A percentile compares a stretch with the other conserved stretches of the same genome.
Conservation (phyloP, 2,329 filamentous ascomycete genomes). For the Nannizzia gypsea region DNA sequence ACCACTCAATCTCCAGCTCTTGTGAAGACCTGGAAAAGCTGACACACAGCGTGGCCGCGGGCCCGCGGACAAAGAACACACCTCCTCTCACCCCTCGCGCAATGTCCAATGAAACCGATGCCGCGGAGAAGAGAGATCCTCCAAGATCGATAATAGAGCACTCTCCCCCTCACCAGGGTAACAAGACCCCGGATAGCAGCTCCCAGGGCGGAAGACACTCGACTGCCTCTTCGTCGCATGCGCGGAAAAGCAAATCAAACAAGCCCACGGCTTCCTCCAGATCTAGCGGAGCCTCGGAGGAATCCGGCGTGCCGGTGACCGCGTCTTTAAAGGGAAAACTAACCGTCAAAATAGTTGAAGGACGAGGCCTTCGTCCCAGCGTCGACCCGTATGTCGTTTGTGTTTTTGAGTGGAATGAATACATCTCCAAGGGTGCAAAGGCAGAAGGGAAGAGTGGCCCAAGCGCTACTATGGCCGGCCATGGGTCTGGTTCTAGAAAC, state of each 20-base stretch:
- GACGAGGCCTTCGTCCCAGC: slow-evolving; percentile 66
- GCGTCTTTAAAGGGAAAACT: slow-evolving; percentile 74
- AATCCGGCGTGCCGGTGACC: slow-evolving; percentile 45
- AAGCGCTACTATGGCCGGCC: slow-evolving; percentile 25
- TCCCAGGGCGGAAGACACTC: slow-evolving; percentile 14
- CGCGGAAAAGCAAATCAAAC: not conserved
- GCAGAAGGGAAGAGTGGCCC: slow-evolving; percentile 43
- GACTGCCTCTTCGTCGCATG: not conserved
- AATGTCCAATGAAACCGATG: slow-evolving; percentile 52
- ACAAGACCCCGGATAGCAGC: slow-evolving; percentile 13
- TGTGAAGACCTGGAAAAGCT: slow-evolving; percentile 50
- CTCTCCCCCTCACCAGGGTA: not conserved
- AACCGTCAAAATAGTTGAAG: slow-evolving; percentile 78
- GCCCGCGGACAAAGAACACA: slow-evolving; percentile 66
- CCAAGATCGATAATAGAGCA: not conserved
- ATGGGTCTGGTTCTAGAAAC: not conserved
- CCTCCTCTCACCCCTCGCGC: slow-evolving; percentile 82
- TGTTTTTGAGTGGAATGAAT: slow-evolving; percentile 91
- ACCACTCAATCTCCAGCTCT: slow-evolving; percentile 27
- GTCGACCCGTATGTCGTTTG: slow-evolving; percentile 90
- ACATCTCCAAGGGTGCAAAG: slow-evolving; percentile 78
- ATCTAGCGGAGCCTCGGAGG: slow-evolving; percentile 17
- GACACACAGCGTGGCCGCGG: slow-evolving; percentile 61
- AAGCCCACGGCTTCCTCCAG: slow-evolving; percentile 7
- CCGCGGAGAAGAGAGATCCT: slow-evolving; percentile 21